These are phyloP conservation scores for Plantago rigida DNA, from an alignment of 305 asterid species.

Conservation along the genomic window DNA sequence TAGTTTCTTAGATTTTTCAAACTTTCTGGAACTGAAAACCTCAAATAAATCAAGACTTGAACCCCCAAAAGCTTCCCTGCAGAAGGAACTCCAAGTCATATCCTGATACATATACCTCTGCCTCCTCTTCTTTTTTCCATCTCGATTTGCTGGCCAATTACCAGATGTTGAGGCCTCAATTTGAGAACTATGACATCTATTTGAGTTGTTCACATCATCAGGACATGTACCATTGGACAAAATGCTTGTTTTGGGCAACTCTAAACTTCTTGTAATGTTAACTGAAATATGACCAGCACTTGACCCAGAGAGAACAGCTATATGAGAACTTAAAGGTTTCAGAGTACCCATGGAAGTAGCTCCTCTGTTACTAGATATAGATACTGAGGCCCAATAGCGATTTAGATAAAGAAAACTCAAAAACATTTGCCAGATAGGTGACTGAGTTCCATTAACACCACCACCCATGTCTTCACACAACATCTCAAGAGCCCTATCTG, in stretches of 20 bases:
- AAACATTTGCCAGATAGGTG: conserved; percentile 73
- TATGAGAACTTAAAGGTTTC: conserved; percentile 64
- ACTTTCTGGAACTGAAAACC: conserved; percentile 39
- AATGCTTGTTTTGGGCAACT: conserved; percentile 17
- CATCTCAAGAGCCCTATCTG: conserved; percentile 54
- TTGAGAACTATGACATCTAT: conserved; percentile 45
- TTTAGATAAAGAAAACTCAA: conserved; percentile 58
- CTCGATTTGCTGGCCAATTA: conserved; percentile 32
- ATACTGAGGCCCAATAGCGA: conserved; percentile 57
- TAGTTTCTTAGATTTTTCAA: conserved; percentile 54
- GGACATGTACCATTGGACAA: conserved; percentile 22
- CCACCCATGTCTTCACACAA: conserved; percentile 47
- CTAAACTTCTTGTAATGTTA: conserved; percentile 25
- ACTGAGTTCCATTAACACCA: conserved; percentile 25
- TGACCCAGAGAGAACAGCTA: conserved; percentile 45
- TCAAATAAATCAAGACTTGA: conserved; percentile 59
- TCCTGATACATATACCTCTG: conserved; percentile 35
- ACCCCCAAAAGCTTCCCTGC: conserved; percentile 53
- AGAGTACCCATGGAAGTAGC: conserved; percentile 42
- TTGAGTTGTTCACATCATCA: conserved; percentile 32
- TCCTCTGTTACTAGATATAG: conserved; percentile 45
- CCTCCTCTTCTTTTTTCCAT: conserved; percentile 45
- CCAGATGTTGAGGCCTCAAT: conserved; percentile 51
- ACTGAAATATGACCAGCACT: conserved; percentile 27
- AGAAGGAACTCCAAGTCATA: conserved; percentile 69